phyloP scores from a whole-genome alignment of 2,329 filamentous ascomycete species.

The Colletotrichum lini region DNA sequence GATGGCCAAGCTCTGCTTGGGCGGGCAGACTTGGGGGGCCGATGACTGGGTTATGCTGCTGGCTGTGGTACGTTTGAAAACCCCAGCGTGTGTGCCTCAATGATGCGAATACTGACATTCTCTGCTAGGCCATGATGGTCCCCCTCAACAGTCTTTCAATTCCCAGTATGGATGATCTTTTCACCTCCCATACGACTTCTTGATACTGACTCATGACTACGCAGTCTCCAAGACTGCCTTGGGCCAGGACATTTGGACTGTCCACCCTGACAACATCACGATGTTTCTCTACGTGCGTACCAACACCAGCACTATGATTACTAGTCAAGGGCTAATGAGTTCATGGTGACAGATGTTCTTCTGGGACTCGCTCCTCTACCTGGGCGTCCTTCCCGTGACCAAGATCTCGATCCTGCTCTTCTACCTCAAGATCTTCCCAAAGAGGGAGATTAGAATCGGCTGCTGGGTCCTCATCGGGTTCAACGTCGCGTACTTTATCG shows the following conservation, averaged over 20 bases:
- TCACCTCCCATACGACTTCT: neutral
- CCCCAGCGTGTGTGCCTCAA: neutral
- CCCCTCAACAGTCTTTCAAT: constrained; percentile 30
- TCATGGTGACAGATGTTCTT: constrained; percentile 46
- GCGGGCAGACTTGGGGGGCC: constrained; percentile 49
- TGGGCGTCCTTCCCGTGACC: constrained; percentile 48
- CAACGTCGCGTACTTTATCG: constrained; percentile 44
- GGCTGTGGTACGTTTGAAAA: constrained; percentile 48
- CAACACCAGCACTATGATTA: accelerated
- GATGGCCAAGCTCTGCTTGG: constrained; percentile 47
- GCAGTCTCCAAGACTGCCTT: constrained; percentile 49
- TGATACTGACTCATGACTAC: constrained; percentile 43
- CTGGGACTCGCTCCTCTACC: constrained; percentile 51
- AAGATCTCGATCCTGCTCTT: constrained; percentile 52
- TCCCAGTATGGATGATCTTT: constrained; percentile 1
- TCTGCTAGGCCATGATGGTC: constrained; percentile 29
- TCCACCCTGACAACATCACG: constrained; percentile 47
- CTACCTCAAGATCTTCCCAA: constrained; percentile 51
- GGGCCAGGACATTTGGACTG: constrained; percentile 56
- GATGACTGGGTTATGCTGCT: constrained; percentile 58
- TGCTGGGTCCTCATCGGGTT: constrained; percentile 46
- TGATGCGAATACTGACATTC: constrained; percentile 27
- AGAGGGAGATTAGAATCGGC: constrained; percentile 47
- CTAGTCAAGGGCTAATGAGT: neutral
- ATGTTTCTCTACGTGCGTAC: constrained; percentile 49